Percentiles rank a stretch among this genome's conserved stretches.
Evolutionary conservation across 2,329 filamentous ascomycete species (phyloP).

Genomic region (Hymenotorrendiella dingleyae): DNA sequence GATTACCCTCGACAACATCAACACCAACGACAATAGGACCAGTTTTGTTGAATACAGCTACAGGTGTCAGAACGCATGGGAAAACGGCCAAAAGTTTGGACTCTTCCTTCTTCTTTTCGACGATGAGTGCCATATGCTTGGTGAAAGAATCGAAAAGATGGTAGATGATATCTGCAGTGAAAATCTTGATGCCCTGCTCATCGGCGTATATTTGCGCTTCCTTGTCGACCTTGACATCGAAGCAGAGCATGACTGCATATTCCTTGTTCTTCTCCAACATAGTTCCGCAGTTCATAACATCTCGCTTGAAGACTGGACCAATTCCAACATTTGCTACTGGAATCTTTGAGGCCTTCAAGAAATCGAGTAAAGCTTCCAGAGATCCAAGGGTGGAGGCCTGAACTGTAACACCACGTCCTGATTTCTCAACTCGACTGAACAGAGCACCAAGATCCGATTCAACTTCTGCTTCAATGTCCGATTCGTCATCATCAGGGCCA

Average conservation of each 20-base stretch:
- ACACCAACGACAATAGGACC: conserved; percentile 91
- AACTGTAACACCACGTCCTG: conserved; percentile 90
- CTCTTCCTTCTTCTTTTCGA: conserved; percentile 92
- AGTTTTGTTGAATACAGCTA: conserved; percentile 98
- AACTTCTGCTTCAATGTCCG: conserved; percentile 93
- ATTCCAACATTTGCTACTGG: conserved; percentile 96
- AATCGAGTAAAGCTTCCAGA: conserved; percentile 91
- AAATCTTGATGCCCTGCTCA: conserved; percentile 93
- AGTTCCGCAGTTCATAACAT: conserved; percentile 89
- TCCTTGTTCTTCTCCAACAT: conserved; percentile 97
- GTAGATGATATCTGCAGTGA: conserved; percentile 98
- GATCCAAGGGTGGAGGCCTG: conserved; percentile 97
- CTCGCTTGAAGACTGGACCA: conserved; percentile 94
- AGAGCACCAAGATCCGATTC: conserved; percentile 90
- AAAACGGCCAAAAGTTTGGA: conserved; percentile 94
- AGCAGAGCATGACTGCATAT: conserved; percentile 98
- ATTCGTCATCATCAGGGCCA: conserved; percentile 91
- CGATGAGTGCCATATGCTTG: conserved; percentile 81
- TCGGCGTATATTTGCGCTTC: conserved; percentile 88
- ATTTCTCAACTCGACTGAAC: conserved; percentile 85
- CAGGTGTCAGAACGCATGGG: conserved; percentile 83
- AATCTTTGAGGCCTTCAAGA: conserved; percentile 93
- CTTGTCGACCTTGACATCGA: conserved; percentile 99
- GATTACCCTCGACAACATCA: conserved; percentile 85
- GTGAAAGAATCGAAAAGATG: conserved; percentile 97